Conservation (phyloP, 2,329 filamentous ascomycete genomes). For the Trichophyton simii region DNA sequence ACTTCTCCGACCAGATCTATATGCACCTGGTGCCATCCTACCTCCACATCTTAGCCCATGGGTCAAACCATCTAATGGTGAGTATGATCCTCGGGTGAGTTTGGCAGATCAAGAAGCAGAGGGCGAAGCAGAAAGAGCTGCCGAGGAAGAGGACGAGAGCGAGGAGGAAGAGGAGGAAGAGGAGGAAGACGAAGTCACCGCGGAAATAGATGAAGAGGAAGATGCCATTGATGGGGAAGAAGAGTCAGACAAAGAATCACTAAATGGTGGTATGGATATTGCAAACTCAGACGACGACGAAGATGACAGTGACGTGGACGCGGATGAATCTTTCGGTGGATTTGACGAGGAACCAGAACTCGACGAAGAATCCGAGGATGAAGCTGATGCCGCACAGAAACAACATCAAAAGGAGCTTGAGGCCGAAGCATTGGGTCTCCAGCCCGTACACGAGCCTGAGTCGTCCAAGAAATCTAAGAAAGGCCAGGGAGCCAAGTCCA, state of each 20-base stretch:
- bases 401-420: slow-evolving; percentile 83
- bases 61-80: slow-evolving; percentile 73
- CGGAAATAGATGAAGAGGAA: slow-evolving; percentile 26
- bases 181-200: slow-evolving; percentile 22
- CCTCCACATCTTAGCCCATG: slow-evolving; percentile 94
- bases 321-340: slow-evolving; percentile 34
- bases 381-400: slow-evolving; percentile 48
- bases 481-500: slow-evolving; percentile 55
- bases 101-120: slow-evolving; percentile 81
- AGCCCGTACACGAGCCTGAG: slow-evolving; percentile 34
- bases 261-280: slow-evolving; percentile 40
- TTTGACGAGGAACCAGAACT: slow-evolving; percentile 36
- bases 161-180: slow-evolving; percentile 34
- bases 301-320: slow-evolving; percentile 37
- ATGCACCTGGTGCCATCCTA: slow-evolving; percentile 76
- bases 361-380: slow-evolving; percentile 42
- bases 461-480: slow-evolving; percentile 43
- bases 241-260: slow-evolving; percentile 31
- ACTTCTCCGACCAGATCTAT: slow-evolving; percentile 72
- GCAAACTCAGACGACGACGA: slow-evolving; percentile 35
- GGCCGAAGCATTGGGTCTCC: slow-evolving; percentile 67
- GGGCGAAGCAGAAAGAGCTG: slow-evolving; percentile 63
- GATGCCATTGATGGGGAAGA: slow-evolving; percentile 36
- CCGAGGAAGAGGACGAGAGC: slow-evolving; percentile 44
- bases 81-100: slow-evolving; percentile 79